Conservation (phyloP, 768 basidiomycete genomes). For the Trametes sanguinea region DNA sequence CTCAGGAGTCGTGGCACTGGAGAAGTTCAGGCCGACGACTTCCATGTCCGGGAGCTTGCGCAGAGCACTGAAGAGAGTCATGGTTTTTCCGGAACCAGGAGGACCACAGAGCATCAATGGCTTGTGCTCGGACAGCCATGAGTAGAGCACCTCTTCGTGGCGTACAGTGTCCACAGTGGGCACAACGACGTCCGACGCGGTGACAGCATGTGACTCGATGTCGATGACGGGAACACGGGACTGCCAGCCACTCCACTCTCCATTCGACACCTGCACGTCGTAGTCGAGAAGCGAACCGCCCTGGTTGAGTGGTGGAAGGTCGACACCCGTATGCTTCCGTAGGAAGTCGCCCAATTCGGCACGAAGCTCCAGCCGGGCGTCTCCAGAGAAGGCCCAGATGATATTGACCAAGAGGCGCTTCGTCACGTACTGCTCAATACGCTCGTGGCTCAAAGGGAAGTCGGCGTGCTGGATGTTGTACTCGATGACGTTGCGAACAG, state of each 20-base stretch:
- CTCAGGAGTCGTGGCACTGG: conserved; percentile 97
- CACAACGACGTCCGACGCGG: conserved; percentile 94
- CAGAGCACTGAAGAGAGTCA: conserved; percentile 98
- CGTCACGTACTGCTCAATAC: conserved; percentile 86
- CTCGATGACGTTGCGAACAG: conserved; percentile 87
- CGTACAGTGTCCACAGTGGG: conserved; percentile 98
- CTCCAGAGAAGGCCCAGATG: conserved; percentile 98
- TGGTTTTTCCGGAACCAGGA: conserved; percentile 99
- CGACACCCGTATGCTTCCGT: conserved; percentile 82
- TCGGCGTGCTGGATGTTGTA: conserved; percentile 95
- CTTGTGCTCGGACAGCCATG: conserved; percentile 98
- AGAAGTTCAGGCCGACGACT: conserved; percentile 98
- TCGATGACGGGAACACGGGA: conserved; percentile 91
- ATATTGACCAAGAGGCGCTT: conserved; percentile 89
- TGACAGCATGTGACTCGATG: conserved; percentile 95
- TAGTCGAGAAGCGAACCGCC: conserved; percentile 92
- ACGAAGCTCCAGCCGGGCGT: conserved; percentile 87
- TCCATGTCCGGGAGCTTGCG: conserved; percentile 99
- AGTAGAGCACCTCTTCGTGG: conserved; percentile 97
- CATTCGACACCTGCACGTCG: conserved; percentile 84
- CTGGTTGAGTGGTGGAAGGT: conserved; percentile 73
- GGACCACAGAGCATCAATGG: conserved; percentile 98
- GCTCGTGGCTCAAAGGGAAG: conserved; percentile 85
- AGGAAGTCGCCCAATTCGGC: conserved; percentile 89
- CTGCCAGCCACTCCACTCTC: conserved; percentile 93